Conservation (phyloP, 2,329 filamentous ascomycete species). For the Berkeleyomyces basicola region DNA sequence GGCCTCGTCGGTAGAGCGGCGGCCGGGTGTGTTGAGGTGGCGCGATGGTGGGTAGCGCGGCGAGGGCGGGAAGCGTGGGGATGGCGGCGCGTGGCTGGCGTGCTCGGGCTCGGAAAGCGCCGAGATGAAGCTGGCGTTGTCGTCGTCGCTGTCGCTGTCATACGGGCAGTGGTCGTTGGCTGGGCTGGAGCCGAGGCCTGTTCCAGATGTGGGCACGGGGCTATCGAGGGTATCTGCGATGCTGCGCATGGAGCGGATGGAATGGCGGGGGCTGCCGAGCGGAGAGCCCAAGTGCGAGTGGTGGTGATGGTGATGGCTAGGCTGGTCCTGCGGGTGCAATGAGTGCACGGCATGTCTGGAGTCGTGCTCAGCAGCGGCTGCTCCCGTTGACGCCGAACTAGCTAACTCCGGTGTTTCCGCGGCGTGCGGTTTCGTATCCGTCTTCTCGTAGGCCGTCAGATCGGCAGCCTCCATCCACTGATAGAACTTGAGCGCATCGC, state of each 20-base stretch:
- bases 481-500: slow-evolving; percentile 65
- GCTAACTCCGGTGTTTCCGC: neutral
- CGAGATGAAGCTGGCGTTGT: slow-evolving; percentile 7
- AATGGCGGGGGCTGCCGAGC: neutral
- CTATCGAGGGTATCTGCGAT: neutral
- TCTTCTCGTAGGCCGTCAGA: slow-evolving; percentile 3
- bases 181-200: neutral
- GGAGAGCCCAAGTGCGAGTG: neutral
- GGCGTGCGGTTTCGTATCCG: neutral
- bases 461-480: slow-evolving; percentile 40
- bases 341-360: neutral
- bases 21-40: neutral
- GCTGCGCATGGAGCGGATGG: neutral
- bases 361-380: neutral
- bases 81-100: neutral
- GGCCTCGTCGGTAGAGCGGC: neutral
- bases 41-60: neutral
- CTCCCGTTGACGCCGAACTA: neutral
- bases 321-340: neutral
- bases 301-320: neutral
- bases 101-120: slow-evolving; percentile 5
- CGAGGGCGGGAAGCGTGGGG: neutral
- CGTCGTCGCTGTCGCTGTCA: slow-evolving; percentile 4
- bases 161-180: neutral
- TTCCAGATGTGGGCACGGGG: neutral